A percentile compares a stretch with the other conserved stretches of the same genome.
Conservation (phyloP, 495 filamentous ascomycete species). For the Hypoxylon subgilvum region DNA sequence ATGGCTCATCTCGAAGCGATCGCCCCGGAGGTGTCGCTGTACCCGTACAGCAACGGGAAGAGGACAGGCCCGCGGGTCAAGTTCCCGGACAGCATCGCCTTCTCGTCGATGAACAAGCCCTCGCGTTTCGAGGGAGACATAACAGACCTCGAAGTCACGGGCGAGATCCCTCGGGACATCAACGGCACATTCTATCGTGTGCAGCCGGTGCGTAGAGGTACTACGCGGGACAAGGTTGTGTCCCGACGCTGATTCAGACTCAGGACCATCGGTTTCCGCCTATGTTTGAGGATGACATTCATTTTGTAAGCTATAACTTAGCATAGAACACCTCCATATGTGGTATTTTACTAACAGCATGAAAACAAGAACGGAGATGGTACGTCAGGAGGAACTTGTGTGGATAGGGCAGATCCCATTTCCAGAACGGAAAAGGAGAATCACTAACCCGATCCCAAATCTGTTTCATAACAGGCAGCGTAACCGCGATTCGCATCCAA, state of each 20-base stretch:
- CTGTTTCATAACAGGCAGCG: constrained; percentile 40
- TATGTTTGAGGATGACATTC: constrained; percentile 59
- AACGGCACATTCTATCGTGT: constrained; percentile 62
- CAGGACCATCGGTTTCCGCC: constrained; percentile 58
- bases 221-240: not conserved
- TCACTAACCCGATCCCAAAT: not conserved
- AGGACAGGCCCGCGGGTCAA: constrained; percentile 47
- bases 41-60: constrained; percentile 44
- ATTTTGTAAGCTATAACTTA: constrained; percentile 43
- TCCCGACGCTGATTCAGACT: not conserved
- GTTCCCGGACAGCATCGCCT: constrained; percentile 55
- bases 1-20: constrained; percentile 57
- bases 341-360: not conserved
- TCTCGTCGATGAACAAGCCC: constrained; percentile 56
- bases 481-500: constrained; percentile 60
- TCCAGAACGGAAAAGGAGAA: not conserved
- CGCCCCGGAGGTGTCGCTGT: constrained; percentile 44
- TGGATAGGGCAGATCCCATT: not conserved
- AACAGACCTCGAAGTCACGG: constrained; percentile 55
- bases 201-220: constrained; percentile 47
- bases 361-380: constrained; percentile 37
- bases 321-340: not conserved
- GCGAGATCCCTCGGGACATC: constrained; percentile 56
- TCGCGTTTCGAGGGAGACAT: constrained; percentile 57
- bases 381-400: constrained; percentile 15